A percentile compares a stretch with the other conserved stretches of the same genome.
These are phyloP conservation scores for Coemansia sp. DNA, from an alignment of 192 early-diverging fungal species.

Conservation along the genomic window DNA sequence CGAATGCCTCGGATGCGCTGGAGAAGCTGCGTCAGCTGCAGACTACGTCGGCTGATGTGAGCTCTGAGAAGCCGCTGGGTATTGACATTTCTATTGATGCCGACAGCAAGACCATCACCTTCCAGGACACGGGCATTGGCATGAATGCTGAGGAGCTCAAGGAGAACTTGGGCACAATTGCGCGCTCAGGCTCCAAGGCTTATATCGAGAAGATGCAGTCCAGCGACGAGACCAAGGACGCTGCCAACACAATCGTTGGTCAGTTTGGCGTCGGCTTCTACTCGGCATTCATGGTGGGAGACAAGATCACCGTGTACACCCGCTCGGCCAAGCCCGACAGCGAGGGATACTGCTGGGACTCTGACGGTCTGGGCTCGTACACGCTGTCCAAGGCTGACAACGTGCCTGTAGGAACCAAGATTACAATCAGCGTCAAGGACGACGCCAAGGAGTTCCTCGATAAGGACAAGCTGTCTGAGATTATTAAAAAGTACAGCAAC, in stretches of 20 bases:
- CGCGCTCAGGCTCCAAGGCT: constrained; percentile 91
- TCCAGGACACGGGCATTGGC: constrained; percentile 92
- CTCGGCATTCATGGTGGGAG: constrained; percentile 93
- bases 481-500: constrained; percentile 89
- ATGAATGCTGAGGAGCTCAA: constrained; percentile 89
- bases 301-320: constrained; percentile 87
- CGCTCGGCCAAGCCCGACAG: constrained; percentile 79
- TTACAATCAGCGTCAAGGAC: constrained; percentile 86
- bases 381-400: constrained; percentile 88
- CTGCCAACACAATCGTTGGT: constrained; percentile 80
- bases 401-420: constrained; percentile 91
- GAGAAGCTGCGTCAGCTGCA: constrained; percentile 89
- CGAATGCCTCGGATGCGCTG: constrained; percentile 93
- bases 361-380: constrained; percentile 86
- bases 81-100: constrained; percentile 79
- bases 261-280: constrained; percentile 99
- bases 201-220: constrained; percentile 70
- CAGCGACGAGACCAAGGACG: constrained; percentile 47
- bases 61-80: constrained; percentile 73
- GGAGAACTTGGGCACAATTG: constrained; percentile 95
- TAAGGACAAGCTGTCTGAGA: constrained; percentile 58
- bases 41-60: constrained; percentile 75
- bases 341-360: constrained; percentile 93
- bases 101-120: constrained; percentile 71
- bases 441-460: constrained; percentile 83